Percentiles rank a stretch among this genome's conserved stretches.
Conservation (phyloP, 2,329 filamentous ascomycete species). For the Pleomassaria siparia region DNA sequence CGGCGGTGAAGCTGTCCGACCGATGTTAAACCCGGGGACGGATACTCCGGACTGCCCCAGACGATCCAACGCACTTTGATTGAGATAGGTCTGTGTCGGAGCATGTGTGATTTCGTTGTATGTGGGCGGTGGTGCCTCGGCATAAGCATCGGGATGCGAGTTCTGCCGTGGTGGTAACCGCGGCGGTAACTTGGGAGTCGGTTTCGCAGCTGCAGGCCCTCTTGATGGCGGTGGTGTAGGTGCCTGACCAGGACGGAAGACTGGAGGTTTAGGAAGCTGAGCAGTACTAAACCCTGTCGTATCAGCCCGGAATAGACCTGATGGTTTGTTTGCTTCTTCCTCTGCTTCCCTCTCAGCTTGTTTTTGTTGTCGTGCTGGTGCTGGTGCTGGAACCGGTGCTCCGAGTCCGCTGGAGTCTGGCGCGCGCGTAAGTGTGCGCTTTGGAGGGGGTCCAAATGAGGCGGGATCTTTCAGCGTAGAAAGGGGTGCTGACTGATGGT, state of each 20-base stretch:
- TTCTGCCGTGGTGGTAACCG: conserved; percentile 70
- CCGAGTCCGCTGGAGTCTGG: conserved; percentile 41
- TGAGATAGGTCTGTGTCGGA: conserved; percentile 47
- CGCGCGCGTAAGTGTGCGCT: conserved; percentile 52
- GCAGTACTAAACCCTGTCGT: conserved; percentile 71
- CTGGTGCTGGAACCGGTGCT: conserved; percentile 43
- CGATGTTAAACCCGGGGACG: conserved; percentile 77
- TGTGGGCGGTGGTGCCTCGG: conserved; percentile 49
- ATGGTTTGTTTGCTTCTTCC: conserved; percentile 44
- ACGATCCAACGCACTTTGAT: conserved; percentile 63
- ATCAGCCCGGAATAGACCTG: conserved; percentile 68
- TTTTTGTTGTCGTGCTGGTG: conserved; percentile 39
- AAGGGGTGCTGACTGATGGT: conserved; percentile 65
- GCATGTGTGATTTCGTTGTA: conserved; percentile 49
- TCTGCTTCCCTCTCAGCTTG: conserved; percentile 39
- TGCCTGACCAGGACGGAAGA: conserved; percentile 48
- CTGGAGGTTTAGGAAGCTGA: conserved; percentile 71
- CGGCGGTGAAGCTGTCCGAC: conserved; percentile 43
- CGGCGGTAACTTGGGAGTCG: conserved; percentile 63
- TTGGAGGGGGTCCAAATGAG: conserved; percentile 80
- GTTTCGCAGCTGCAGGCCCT: conserved; percentile 13
- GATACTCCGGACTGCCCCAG: conserved; percentile 75
- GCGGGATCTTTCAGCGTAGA: conserved; percentile 72
- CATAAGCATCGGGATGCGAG: conserved; percentile 50
- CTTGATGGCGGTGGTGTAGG: conserved; percentile 21